Evolutionary conservation across 2,329 filamentous ascomycete genomes (phyloP).

Genomic region (Trichocomaceae sp.): DNA sequence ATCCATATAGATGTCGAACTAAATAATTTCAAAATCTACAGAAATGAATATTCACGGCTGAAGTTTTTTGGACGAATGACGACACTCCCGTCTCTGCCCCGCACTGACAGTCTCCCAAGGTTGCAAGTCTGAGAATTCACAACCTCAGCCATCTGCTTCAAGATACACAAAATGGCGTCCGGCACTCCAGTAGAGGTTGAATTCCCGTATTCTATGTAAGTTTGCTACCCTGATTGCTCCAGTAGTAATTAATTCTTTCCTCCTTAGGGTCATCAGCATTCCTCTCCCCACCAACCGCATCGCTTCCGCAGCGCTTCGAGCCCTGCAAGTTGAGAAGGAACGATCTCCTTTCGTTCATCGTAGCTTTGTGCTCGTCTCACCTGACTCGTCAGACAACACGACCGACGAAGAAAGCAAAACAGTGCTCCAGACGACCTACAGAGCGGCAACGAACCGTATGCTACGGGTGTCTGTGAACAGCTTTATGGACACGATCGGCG

Average conservation of each 20-base stretch:
- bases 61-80: background rate
- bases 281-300: constrained; percentile 77
- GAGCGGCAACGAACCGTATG: constrained; percentile 91
- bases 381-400: constrained; percentile 13
- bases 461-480: constrained; percentile 91
- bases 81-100: background rate
- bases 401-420: constrained; percentile 35
- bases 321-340: constrained; percentile 80
- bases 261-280: constrained; percentile 61
- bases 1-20: too few species aligned
- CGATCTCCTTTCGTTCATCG: constrained; percentile 77
- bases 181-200: constrained; percentile 14
- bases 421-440: constrained; percentile 68
- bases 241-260: background rate
- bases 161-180: background rate
- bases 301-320: constrained; percentile 65
- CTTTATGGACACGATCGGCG: constrained; percentile 82
- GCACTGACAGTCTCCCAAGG: constrained; percentile 14
- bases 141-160: background rate
- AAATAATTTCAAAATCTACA: too few species aligned
- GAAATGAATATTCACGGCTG: too few species aligned
- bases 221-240: background rate
- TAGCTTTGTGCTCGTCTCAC: constrained; percentile 52
- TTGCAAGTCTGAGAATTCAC: background rate
- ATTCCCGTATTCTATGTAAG: constrained; percentile 37